Percentiles rank a stretch among this genome's conserved stretches.
phyloP scores from a whole-genome alignment of 257 asterid species.

The Rhazya stricta region DNA sequence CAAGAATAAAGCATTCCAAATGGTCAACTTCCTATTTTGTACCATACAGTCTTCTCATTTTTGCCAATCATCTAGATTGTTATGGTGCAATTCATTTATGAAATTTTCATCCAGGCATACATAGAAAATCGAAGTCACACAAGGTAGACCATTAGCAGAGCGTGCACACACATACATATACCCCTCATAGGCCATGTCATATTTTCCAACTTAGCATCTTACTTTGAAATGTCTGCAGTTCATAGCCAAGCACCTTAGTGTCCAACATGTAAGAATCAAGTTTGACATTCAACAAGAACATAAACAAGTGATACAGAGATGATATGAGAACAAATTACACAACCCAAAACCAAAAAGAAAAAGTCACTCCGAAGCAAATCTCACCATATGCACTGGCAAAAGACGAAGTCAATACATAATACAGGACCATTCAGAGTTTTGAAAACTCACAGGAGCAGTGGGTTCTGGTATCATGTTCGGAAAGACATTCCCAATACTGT shows the following conservation, averaged over 20 bases:
- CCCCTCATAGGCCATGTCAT: background rate
- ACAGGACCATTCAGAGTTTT: background rate
- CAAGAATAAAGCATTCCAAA: background rate
- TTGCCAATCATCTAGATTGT: background rate
- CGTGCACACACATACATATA: background rate
- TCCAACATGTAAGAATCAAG: background rate
- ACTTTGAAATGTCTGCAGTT: background rate
- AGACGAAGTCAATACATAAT: background rate
- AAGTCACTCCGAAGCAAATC: background rate
- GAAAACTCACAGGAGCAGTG: slow-evolving; percentile 40
- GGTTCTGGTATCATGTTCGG: slow-evolving; percentile 16
- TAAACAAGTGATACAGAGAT: background rate
- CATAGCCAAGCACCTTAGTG: too few relatives aligned
- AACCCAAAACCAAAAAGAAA: background rate
- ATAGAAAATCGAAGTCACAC: background rate
- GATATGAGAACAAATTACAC: background rate
- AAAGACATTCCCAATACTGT: slow-evolving; percentile 12
- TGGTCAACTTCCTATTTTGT: background rate
- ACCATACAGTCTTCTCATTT: background rate
- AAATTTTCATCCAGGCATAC: background rate
- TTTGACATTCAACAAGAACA: background rate
- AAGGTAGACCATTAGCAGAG: background rate
- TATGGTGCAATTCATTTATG: background rate
- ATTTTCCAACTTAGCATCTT: background rate
- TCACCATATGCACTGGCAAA: background rate